phyloP scores from a whole-genome alignment of 78 protist genomes.

The Dictyostelium capitatum region DNA sequence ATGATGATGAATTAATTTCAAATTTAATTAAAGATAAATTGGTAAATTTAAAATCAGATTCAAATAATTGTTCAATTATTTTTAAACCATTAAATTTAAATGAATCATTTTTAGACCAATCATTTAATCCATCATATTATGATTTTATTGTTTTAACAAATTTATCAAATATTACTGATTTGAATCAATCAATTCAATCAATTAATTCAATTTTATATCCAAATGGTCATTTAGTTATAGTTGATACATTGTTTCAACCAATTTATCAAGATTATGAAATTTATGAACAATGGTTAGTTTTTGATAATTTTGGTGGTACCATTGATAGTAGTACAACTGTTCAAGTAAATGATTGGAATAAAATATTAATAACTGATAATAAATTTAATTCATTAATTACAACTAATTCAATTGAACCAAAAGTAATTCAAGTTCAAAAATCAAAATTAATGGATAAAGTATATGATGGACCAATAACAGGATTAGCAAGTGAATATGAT shows the following conservation, averaged over 20 bases:
- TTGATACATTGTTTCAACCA: neutral
- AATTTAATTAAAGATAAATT: neutral
- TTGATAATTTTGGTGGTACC: neutral
- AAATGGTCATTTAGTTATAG: neutral
- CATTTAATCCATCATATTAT: slow-evolving; percentile 7
- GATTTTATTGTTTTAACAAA: neutral
- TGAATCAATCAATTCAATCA: neutral
- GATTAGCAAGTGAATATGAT: neutral
- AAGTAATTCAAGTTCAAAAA: neutral
- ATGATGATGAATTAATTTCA: no score
- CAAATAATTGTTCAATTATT: neutral
- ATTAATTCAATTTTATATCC: neutral
- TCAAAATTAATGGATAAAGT: neutral
- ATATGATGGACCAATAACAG: no score
- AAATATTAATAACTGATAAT: neutral
- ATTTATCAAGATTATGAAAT: neutral
- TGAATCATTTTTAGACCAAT: neutral
- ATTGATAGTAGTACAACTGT: no score
- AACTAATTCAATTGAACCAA: neutral
- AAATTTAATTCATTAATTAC: neutral
- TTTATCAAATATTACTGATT: neutral
- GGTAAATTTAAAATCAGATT: neutral
- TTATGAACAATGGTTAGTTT: neutral
- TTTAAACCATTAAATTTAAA: neutral
- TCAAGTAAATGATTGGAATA: neutral